A percentile compares a stretch with the other conserved stretches of the same genome.
phyloP scores from a whole-genome alignment of 108 stramenopile species.

The Skeletonema marinoi region DNA sequence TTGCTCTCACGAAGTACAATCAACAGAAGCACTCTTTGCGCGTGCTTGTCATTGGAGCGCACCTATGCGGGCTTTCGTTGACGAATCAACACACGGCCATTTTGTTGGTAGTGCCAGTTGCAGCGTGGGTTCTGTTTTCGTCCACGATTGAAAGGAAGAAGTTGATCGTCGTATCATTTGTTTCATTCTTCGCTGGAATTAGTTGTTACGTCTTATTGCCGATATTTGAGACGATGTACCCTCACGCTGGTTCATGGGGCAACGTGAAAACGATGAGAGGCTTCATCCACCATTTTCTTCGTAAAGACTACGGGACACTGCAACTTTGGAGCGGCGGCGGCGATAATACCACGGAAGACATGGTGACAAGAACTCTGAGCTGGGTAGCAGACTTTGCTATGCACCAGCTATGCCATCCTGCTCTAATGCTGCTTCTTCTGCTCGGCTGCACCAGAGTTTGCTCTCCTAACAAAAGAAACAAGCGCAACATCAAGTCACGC shows the following conservation, averaged over 20 bases:
- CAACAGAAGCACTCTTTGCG: not conserved
- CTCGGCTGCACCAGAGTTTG: conserved; percentile 20
- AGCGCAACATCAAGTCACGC: not conserved
- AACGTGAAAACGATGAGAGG: conserved; percentile 54
- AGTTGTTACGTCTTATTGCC: conserved; percentile 58
- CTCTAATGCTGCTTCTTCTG: conserved; percentile 3
- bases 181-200: conserved; percentile 54
- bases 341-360: conserved; percentile 28
- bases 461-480: not conserved
- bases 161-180: conserved; percentile 12
- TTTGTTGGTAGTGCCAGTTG: conserved; percentile 56
- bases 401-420: conserved; percentile 22
- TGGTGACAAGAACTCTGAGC: conserved; percentile 24
- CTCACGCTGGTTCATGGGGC: conserved; percentile 80
- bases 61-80: conserved; percentile 66
- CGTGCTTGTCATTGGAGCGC: conserved; percentile 47
- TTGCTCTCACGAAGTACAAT: conserved; percentile 24
- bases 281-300: conserved; percentile 64
- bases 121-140: conserved; percentile 35
- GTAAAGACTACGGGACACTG: conserved; percentile 80
- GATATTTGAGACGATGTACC: conserved; percentile 29
- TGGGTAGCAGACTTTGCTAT: conserved; percentile 34
- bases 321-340: conserved; percentile 61
- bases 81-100: conserved; percentile 86
- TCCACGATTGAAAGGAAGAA: conserved; percentile 20